phyloP scores from a whole-genome alignment of 2,329 filamentous ascomycete species.

The Escovopsis sp. region DNA sequence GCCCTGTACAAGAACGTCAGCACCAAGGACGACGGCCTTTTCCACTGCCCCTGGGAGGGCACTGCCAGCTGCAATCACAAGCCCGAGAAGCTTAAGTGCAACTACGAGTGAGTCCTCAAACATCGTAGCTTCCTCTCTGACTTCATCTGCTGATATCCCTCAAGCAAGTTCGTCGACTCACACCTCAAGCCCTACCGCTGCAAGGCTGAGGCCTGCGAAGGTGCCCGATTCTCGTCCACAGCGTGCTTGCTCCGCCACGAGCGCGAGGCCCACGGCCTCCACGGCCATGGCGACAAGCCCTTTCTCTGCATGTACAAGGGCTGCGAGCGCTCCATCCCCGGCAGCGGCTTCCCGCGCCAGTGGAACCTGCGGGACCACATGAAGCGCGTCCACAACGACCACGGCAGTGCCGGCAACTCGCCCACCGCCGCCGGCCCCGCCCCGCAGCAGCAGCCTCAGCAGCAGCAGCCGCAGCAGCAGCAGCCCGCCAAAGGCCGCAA shows the following conservation, averaged over 20 bases:
- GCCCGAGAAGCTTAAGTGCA: conserved; percentile 94
- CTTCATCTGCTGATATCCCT: neutral
- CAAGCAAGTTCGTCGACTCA: conserved; percentile 91
- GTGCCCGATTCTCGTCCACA: conserved; percentile 84
- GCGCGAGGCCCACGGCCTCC: conserved; percentile 88
- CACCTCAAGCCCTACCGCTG: conserved; percentile 94
- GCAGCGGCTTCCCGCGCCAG: conserved; percentile 82
- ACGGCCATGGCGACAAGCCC: conserved; percentile 85
- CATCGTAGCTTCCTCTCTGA: no score
- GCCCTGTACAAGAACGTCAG: conserved; percentile 53
- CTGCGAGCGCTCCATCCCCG: conserved; percentile 67
- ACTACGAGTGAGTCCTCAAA: conserved; percentile 71
- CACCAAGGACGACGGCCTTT: conserved; percentile 60
- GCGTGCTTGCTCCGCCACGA: conserved; percentile 90
- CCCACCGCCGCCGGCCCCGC: conserved; percentile 19
- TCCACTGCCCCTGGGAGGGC: conserved; percentile 81
- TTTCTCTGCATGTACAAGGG: conserved; percentile 78
- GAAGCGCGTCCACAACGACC: conserved; percentile 74
- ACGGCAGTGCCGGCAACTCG: conserved; percentile 27
- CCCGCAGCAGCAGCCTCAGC: no score
- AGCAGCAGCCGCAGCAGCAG: no score
- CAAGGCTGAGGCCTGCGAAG: conserved; percentile 71
- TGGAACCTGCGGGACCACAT: conserved; percentile 98
- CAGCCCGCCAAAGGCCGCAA: conserved; percentile 36
- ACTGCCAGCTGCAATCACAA: conserved; percentile 65